Base-by-base conservation (phyloP, 139 green algal genomes). In the Chlorella sp. region DNA sequence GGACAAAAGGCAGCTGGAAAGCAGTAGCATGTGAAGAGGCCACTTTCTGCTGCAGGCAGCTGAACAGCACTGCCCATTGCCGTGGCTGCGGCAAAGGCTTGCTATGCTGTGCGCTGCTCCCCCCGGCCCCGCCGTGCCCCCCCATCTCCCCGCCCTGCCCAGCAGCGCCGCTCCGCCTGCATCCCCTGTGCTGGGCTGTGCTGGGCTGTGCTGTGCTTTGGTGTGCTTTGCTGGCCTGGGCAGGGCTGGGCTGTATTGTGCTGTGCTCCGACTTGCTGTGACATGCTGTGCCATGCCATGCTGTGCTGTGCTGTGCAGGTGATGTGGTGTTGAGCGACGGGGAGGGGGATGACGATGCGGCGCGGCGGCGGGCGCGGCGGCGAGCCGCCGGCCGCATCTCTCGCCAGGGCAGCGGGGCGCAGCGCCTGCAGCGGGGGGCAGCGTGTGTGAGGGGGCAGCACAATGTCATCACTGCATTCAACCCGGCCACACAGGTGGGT, bases 381-480 rank as follows among this genome's bases (percentile, higher is more conserved):
- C 82, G 83, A 24, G 69, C 83, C 39, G 87, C 57, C 42, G 30
- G 32, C 60, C 37, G 90, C 64, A 53, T 81, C 39, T 66, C 30
- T 22, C 37, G 75, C 34, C 42, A 83, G 66, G 80, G 90, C 77
- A 88, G 36, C 85, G 77, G 71, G 9, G n/a, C n/a, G n/a, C n/a
- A 34, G 22, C 32, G 86, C 37, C 28, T 61, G 37, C 77, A 92
- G 84, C 90, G 83, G 32, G 85, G 60, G n/a, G 71, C 91, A 34
- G 78, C 81, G 36, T n/a, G 57, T 26, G 64, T 76, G 24, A 61
- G 40, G n/a, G 81, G 57, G 7, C 80, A 87, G 2, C 92, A 95
- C 75, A 88, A 93, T 48, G 88, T 97, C 48, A 91, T 98, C 24
- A 96, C 94, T 18, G 91, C 95, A 37, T 97, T 96, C 92, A 98